Conservation (phyloP, 1,284 basidiomycete genomes). For the Trichosporon coremiiforme region DNA sequence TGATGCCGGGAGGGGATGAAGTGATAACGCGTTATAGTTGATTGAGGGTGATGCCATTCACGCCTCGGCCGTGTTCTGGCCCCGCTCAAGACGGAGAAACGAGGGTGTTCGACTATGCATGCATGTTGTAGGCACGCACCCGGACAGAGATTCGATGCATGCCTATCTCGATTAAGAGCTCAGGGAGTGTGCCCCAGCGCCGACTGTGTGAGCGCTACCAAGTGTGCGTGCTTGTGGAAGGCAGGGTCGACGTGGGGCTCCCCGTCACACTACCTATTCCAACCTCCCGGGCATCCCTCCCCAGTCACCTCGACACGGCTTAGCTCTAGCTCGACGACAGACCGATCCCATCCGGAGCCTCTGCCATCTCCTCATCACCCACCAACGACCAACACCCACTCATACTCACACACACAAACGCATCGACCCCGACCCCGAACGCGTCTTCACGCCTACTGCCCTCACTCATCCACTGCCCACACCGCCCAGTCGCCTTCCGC, state of each 20-base stretch:
- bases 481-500: background rate
- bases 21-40: conserved; percentile 11
- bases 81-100: background rate
- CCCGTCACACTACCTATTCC: background rate
- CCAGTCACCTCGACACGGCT: background rate
- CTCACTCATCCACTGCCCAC: background rate
- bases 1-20: conserved; percentile 1
- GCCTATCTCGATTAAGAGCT: background rate
- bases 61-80: background rate
- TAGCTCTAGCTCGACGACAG: background rate
- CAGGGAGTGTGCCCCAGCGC: background rate
- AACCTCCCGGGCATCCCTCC: background rate
- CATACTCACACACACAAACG: background rate
- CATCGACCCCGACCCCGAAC: background rate
- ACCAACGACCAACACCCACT: background rate
- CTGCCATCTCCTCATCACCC: background rate
- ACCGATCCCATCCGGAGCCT: background rate
- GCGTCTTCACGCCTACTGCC: background rate
- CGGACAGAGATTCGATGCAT: background rate
- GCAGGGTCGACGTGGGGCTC: conserved; percentile 2
- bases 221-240: background rate
- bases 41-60: conserved; percentile 14
- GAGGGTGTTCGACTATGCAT: background rate
- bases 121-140: background rate
- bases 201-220: background rate